phyloP scores from a whole-genome alignment of 306 rosid species.

The Dryas alaskensis region DNA sequence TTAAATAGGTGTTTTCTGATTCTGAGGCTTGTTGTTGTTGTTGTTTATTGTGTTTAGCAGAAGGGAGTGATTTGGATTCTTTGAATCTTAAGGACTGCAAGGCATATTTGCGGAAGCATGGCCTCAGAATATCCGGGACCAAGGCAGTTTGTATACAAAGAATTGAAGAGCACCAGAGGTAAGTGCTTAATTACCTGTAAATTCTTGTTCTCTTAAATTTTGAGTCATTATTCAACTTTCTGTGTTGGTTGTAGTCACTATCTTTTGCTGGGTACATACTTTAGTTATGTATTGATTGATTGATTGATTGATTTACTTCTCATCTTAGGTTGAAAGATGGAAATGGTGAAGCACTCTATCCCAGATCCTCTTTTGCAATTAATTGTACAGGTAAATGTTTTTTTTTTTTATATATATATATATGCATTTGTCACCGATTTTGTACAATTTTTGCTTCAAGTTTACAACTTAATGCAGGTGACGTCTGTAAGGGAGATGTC shows the following conservation, averaged over 20 bases:
- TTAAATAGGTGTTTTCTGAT: not conserved
- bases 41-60: slow-evolving; percentile 29
- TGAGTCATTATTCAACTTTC: not conserved
- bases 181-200: not conserved
- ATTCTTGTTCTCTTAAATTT: not conserved
- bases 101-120: slow-evolving; percentile 58
- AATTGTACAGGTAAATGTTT: slow-evolving; percentile 60
- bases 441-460: not conserved
- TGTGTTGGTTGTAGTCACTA: not conserved
- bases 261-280: no score
- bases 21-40: not conserved
- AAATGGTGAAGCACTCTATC: slow-evolving; percentile 52
- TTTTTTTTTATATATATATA: not conserved
- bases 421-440: not conserved
- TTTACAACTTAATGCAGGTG: slow-evolving; percentile 47
- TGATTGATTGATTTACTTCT: not conserved
- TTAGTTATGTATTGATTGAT: not conserved
- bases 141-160: slow-evolving; percentile 58
- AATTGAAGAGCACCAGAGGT: slow-evolving; percentile 71
- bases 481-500: slow-evolving; percentile 77
- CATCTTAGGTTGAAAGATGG: slow-evolving; percentile 57
- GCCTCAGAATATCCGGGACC: slow-evolving; percentile 61
- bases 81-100: slow-evolving; percentile 60
- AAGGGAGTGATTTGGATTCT: slow-evolving; percentile 39
- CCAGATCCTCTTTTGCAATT: slow-evolving; percentile 60